Base-by-base conservation (phyloP, 75 land plant genomes). In the Ceratopteris richardii region DNA sequence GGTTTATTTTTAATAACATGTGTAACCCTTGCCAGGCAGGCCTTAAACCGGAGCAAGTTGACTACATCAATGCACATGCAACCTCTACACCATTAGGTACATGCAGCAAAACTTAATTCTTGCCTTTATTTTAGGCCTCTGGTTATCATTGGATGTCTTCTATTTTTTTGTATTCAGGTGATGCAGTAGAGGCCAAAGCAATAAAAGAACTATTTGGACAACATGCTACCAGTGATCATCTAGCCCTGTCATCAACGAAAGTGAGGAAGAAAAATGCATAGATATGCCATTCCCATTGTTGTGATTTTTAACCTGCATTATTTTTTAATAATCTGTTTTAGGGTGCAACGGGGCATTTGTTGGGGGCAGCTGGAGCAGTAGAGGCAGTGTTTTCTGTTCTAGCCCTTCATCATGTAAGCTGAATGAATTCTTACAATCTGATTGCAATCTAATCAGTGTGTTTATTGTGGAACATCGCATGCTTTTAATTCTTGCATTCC, bases 301-400 rank as follows among this genome's bases (percentile, higher is more conserved):
- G 50, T 2, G 5, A 3, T 14, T 46, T 18, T 18, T 46, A 5
- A 3, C 22, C 5, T 2, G 4, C 22, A 5, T 18, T 46, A 17
- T n/a, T 46, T 17, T 18, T 18, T 46, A 14, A 5, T 46, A 46
- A 2, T 31, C 26, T n/a, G 27, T 54, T 6, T 54, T 71, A 89
- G 96, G 97, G 99, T 29, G 99, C 99, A 29, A 76, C 84, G 55
- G 99, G 99, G 19, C 99, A 95, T 77, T 80, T 95, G 26, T 78
- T 95, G 46, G 99, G 96, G 31, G 99, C 99, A 61, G 96, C 99
- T 61, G 99, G 99, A 40, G 87, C 99, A 53, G 97, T 95, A 47
- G 99, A 95, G 67, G 99, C 99, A 40, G 90, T 95, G 10, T 90
- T 95, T 66, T 48, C 96, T 7, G 79, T 95, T 29, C 62, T 95